Evolutionary conservation across 1,284 basidiomycete species (phyloP), one percentile per base, ranked within the genome.

Genomic region (Malassezia pachydermatis): DNA sequence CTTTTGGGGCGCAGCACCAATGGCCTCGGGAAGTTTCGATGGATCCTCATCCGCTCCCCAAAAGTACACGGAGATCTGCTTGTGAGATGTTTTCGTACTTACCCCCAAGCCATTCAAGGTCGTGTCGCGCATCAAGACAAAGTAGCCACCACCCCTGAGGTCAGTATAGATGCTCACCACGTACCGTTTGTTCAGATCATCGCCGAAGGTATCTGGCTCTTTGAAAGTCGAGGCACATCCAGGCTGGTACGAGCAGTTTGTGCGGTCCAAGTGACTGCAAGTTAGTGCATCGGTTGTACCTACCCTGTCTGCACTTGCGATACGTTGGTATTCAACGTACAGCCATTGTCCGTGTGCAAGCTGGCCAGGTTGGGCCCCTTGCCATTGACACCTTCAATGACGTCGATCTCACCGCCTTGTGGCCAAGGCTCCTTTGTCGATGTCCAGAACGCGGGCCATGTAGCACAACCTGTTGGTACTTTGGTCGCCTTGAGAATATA

Each of bases 371-470:
- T 63, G 34, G 40, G 33, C 39, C 57, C 58, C 28, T 55, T 53
- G 45, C 57, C 58, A 28, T 64, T 58, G 35, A 62, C 64, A 17
- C 62, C 62, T 29, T 67, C 64, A 44, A 67, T 57, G 14, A 67
- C 59, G 48, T 67, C 64, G 34, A 67, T 60, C 54, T 67, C 64
- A 19, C 64, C 64, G 20, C 62, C 60, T 28, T 55, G 51, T 16
- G 64, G 64, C 64, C 64, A 67, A 6, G 51, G 45, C 20, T 55
- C 52, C 17, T 33, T 5, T 8, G 54, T 54, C 41, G 58, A 50
- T 13, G 62, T 60, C 67, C 67, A 70, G 41, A 67, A 61, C 4
- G 67, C 66, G 10, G 67, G 67, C 67, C 67, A 70, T 1, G 59
- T 59, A 6, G 45, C 44, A 35, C 63, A 65, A 0, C 63, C 63